These are phyloP conservation scores for Aspergillus kassunensis DNA, from an alignment of 495 filamentous ascomycete genomes.

Conservation along the genomic window DNA sequence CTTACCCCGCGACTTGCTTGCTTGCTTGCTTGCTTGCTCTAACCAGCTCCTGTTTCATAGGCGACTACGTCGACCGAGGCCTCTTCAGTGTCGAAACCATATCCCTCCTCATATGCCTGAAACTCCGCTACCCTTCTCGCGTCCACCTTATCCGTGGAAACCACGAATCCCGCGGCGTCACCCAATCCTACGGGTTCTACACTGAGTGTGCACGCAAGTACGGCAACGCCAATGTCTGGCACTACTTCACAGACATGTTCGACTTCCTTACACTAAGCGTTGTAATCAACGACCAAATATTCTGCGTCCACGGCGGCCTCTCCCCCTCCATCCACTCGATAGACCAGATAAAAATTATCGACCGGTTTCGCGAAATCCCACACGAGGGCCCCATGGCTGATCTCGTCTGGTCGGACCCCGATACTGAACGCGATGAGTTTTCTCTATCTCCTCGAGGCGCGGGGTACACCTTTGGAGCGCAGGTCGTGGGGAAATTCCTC, in stretches of 20 bases:
- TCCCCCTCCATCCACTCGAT: slow-evolving; percentile 96
- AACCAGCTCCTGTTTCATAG: slow-evolving; percentile 34
- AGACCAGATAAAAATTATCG: slow-evolving; percentile 99
- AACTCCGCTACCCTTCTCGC: slow-evolving; percentile 86
- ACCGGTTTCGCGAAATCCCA: slow-evolving; percentile 95
- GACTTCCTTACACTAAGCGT: slow-evolving; percentile 95
- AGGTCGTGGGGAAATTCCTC: slow-evolving; percentile 96
- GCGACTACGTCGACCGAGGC: slow-evolving; percentile 96
- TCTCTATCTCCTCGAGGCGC: slow-evolving; percentile 88
- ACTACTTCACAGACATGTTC: slow-evolving; percentile 99
- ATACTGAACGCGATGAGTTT: slow-evolving; percentile 94
- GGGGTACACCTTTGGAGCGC: slow-evolving; percentile 94
- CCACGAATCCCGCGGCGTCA: slow-evolving; percentile 95
- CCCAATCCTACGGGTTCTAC: slow-evolving; percentile 98
- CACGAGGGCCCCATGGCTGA: slow-evolving; percentile 99
- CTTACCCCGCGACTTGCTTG: not conserved
- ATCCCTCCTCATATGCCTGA: slow-evolving; percentile 89
- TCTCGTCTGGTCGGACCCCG: slow-evolving; percentile 95
- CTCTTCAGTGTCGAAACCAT: slow-evolving; percentile 98
- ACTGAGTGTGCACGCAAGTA: slow-evolving; percentile 98
- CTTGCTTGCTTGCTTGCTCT: too few relatives aligned
- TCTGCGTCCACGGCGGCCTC: slow-evolving; percentile 95
- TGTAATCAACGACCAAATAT: slow-evolving; percentile 97
- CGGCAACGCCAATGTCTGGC: slow-evolving; percentile 97
- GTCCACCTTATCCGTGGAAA: slow-evolving; percentile 94